Percentiles rank a stretch among this genome's conserved stretches.
Evolutionary conservation across 1,139 yeast genomes (phyloP).

Genomic region (Magnusiomyces fungicola): DNA sequence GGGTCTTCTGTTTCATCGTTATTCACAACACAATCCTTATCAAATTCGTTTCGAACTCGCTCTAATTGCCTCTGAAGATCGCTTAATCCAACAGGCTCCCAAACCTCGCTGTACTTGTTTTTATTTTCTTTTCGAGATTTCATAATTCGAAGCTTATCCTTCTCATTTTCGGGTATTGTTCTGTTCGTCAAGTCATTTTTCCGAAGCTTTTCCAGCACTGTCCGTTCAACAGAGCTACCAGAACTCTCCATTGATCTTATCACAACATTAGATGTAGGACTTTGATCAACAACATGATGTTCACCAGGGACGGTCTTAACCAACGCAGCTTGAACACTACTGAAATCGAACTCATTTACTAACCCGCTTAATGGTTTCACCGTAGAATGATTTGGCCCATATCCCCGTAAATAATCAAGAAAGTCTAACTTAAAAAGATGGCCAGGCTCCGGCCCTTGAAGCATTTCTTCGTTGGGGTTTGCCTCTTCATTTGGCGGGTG

Average conservation of each 20-base stretch:
- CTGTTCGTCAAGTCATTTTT: background rate
- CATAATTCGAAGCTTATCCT: background rate
- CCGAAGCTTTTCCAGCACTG: too few relatives aligned
- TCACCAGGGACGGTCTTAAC: slow-evolving; percentile 1
- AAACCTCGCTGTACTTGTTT: background rate
- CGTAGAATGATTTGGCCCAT: background rate
- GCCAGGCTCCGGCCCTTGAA: slow-evolving; percentile 1
- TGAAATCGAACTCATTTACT: background rate
- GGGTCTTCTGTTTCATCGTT: too few relatives aligned
- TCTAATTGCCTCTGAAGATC: background rate
- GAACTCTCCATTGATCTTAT: too few relatives aligned
- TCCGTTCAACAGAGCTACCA: too few relatives aligned
- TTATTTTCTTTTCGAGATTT: background rate
- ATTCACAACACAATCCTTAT: too few relatives aligned
- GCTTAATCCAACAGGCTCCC: background rate
- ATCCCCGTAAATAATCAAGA: background rate
- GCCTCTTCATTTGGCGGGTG: background rate
- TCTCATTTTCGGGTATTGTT: background rate
- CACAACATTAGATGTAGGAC: background rate
- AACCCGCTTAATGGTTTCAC: background rate
- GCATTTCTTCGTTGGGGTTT: background rate
- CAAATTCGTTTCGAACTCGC: background rate
- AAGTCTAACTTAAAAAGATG: background rate
- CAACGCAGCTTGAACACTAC: background rate
- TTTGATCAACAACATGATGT: slow-evolving; percentile 1